A percentile compares a stretch with the other conserved stretches of the same genome.
phyloP scores from a whole-genome alignment of 1,284 basidiomycete genomes.

The Athelia psychrophila region DNA sequence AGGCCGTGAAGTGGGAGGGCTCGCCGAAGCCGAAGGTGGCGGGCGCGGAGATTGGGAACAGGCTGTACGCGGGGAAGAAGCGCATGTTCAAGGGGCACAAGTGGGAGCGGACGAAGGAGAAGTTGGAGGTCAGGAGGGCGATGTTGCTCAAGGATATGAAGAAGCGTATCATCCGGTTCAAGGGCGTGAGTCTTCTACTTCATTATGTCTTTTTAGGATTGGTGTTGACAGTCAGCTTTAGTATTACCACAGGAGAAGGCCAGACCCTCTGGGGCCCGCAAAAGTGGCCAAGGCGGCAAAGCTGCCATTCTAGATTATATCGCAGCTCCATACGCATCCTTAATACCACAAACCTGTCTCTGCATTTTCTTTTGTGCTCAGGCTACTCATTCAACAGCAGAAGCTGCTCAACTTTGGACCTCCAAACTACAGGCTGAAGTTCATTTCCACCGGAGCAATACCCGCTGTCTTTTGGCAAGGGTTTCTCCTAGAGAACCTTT shows the following conservation, averaged over 20 bases:
- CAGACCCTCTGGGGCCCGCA: constrained; percentile 51
- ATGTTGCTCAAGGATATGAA: constrained; percentile 67
- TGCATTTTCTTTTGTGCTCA: too few relatives aligned
- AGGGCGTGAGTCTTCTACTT: constrained; percentile 45
- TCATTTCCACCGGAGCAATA: too few relatives aligned
- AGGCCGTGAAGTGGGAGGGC: constrained; percentile 56
- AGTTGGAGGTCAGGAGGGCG: constrained; percentile 40
- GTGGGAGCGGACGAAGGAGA: constrained; percentile 60
- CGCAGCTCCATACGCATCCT: too few relatives aligned
- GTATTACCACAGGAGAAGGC: constrained; percentile 51
- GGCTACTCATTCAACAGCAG: too few relatives aligned
- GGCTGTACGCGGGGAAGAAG: constrained; percentile 69
- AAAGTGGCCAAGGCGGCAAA: constrained; percentile 43
- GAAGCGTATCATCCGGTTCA: constrained; percentile 60
- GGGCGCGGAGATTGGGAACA: constrained; percentile 54
- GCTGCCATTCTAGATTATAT: constrained; percentile 42
- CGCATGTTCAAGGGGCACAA: constrained; percentile 87
- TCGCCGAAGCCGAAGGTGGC: constrained; percentile 44
- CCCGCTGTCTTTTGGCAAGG: too few relatives aligned
- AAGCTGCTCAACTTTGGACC: too few relatives aligned
- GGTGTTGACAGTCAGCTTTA: constrained; percentile 18
- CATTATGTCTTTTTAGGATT: constrained; percentile 1
- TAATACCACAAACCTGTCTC: too few relatives aligned
- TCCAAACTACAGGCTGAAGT: too few relatives aligned
- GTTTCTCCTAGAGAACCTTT: too few relatives aligned